Base-by-base conservation (phyloP, 169 alveolate genomes). In the Amoebophrya sp. region DNA sequence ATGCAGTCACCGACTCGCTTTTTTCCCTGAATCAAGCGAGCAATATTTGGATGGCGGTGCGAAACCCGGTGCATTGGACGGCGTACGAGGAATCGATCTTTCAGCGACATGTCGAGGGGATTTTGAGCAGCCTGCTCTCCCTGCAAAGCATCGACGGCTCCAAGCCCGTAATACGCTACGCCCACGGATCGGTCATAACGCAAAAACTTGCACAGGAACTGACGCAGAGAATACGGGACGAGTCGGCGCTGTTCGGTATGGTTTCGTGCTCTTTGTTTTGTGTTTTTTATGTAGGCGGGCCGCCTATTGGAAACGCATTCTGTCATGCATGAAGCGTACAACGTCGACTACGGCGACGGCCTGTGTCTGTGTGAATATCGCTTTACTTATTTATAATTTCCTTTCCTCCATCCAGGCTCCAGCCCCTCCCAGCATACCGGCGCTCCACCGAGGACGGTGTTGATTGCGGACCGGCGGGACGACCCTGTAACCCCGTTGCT, bases 401-500 rank as follows among this genome's bases (percentile, higher is more conserved):
- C n/a, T n/a, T n/a, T n/a, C n/a, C n/a, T n/a, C n/a, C n/a, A n/a
- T n/a, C n/a, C n/a, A n/a, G n/a, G n/a, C n/a, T n/a, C n/a, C n/a
- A n/a, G n/a, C n/a, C n/a, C n/a, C n/a, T n/a, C n/a, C n/a, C n/a
- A n/a, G n/a, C n/a, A n/a, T n/a, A n/a, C n/a, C n/a, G n/a, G n/a
- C n/a, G n/a, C n/a, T n/a, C n/a, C n/a, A n/a, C n/a, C n/a, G n/a
- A n/a, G 66, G 18, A 47, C 66, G 29, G 7, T 47, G 66, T 18
- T 47, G 66, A 47, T 47, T 12, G 7, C 7, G 55, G 99, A 98
- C 93, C 95, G 99, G 93, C 95, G 98, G 93, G 99, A 98, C 92
- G 99, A 98, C 89, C 99, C 99, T 0, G 96, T 97, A 12, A 97
- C 99, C 23, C 99, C 99, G 35, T 92, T 98, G 89, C 94, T 98